Evolutionary conservation across 768 basidiomycete species (phyloP).

Genomic region (Chlorophyllum brunneum): DNA sequence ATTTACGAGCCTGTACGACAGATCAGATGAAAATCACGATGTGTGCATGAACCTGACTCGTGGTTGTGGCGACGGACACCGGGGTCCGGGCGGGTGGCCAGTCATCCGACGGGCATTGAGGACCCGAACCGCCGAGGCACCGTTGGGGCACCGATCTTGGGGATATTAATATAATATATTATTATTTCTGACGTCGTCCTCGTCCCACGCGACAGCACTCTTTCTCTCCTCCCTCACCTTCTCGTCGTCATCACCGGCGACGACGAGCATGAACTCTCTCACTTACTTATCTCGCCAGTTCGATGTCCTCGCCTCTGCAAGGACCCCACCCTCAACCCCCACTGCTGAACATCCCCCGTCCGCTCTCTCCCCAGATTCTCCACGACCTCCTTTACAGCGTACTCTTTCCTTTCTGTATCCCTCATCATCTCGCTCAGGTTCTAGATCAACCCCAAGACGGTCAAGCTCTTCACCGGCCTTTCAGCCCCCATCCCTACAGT

Average conservation of each 20-base stretch:
- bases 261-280: constrained; percentile 69
- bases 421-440: constrained; percentile 13
- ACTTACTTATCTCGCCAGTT: constrained; percentile 78
- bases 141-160: constrained; percentile 7
- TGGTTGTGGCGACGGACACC: constrained; percentile 4
- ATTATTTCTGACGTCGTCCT: constrained; percentile 1
- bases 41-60: background rate
- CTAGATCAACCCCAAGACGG: constrained; percentile 36
- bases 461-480: constrained; percentile 64
- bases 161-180: constrained; percentile 2
- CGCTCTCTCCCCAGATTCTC: constrained; percentile 20
- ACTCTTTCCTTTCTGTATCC: constrained; percentile 41
- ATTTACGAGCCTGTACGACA: constrained; percentile 7
- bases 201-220: constrained; percentile 3
- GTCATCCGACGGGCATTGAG: background rate
- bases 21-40: constrained; percentile 9
- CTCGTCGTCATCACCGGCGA: background rate
- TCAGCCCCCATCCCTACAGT: constrained; percentile 13
- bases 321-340: constrained; percentile 57
- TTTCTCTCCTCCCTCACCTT: background rate
- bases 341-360: constrained; percentile 33
- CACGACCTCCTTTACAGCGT: constrained; percentile 58
- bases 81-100: background rate
- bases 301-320: constrained; percentile 65
- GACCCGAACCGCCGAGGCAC: constrained; percentile 2